Base-by-base conservation (phyloP, 2,329 filamentous ascomycete species). In the Fusarium abutilonis region DNA sequence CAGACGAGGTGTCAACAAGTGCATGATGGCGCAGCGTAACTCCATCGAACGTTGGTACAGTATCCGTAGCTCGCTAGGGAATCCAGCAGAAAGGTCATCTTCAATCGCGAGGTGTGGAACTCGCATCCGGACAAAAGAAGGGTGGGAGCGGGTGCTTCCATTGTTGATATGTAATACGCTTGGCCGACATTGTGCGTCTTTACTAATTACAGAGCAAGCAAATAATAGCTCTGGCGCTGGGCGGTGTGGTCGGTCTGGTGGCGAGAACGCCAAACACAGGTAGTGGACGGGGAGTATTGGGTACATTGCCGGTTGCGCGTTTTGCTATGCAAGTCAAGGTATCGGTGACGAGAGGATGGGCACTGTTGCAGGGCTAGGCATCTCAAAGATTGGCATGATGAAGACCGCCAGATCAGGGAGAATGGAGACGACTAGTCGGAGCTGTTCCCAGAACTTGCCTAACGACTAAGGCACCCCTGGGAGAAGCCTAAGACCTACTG, bases 21-120 rank as follows among this genome's bases (percentile, higher is more conserved):
- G 51, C 62, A 61, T 32, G 21, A 65, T 66, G 56, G 67, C 67
- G 60, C 67, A 70, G 64, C 36, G 29, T 19, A 52, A 57, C 56
- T 46, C 39, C 60, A 53, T 56, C 34, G 26, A 34, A 49, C 41
- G 31, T 48, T 43, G 28, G 35, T 19, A 19, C 19, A 19, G 19
- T 19, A 19, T 19, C 19, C 19, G 19, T 45, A 53, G 52, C 58
- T 52, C 39, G 36, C 56, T 49, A 44, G 51, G 50, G 60, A 63
- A 48, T 55, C 44, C 36, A 51, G 26, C 50, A 57, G 13, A 34
- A 34, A 53, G 51, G 35, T 43, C 40, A 56, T 59, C 47, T 54
- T 35, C 34, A 45, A 47, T 34, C 54, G 47, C 50, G 15, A 52
- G 32, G 56, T 48, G 64, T 62, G 63, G 63, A 58, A 43, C 56